Conservation (phyloP, 306 rosid genomes). For the Purshia tridentata region DNA sequence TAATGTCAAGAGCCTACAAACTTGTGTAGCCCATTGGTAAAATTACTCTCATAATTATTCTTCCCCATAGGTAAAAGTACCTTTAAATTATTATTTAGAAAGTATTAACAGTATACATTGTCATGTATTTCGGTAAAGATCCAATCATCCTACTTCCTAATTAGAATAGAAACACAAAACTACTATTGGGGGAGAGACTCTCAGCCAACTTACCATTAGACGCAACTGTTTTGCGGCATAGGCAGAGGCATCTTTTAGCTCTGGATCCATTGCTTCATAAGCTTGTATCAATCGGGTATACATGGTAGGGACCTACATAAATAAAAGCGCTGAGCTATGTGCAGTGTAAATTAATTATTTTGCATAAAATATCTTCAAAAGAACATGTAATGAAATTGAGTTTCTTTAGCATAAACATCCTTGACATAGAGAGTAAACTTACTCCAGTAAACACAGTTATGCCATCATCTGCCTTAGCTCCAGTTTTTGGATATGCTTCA, state of each 20-base stretch:
- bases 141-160: not conserved
- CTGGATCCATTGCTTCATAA: slow-evolving; percentile 72
- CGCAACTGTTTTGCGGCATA: slow-evolving; percentile 85
- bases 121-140: not conserved
- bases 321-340: slow-evolving; percentile 22
- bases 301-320: slow-evolving; percentile 84
- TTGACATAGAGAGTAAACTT: slow-evolving; percentile 38
- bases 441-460: slow-evolving; percentile 89
- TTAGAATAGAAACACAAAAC: not conserved
- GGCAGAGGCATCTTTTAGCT: slow-evolving; percentile 69
- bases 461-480: slow-evolving; percentile 54
- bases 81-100: not conserved
- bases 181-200: not conserved
- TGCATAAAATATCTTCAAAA: not conserved
- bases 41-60: not conserved
- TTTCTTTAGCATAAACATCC: slow-evolving; percentile 1
- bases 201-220: slow-evolving; percentile 70
- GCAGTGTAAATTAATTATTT: not conserved
- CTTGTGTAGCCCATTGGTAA: not conserved
- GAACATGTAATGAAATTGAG: not conserved
- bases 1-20: not conserved
- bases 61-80: not conserved
- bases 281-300: slow-evolving; percentile 86
- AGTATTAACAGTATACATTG: not conserved
- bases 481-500: slow-evolving; percentile 71